A percentile compares a stretch with the other conserved stretches of the same genome.
phyloP scores from a whole-genome alignment of 2,329 filamentous ascomycete species.

The Metarhizium sp. region DNA sequence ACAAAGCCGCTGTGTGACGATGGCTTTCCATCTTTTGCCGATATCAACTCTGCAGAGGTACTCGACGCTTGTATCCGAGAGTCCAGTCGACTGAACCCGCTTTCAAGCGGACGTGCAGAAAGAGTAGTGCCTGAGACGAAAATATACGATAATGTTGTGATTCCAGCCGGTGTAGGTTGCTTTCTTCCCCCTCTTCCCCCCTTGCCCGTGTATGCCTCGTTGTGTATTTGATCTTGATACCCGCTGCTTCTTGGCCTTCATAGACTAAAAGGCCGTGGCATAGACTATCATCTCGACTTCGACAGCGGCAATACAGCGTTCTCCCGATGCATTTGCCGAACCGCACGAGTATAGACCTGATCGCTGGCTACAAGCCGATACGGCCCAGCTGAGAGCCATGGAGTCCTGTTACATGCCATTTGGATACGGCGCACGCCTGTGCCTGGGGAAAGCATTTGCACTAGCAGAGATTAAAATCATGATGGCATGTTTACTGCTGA shows the following conservation, averaged over 20 bases:
- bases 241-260: too few relatives aligned
- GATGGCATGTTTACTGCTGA: background rate
- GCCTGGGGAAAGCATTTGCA: background rate
- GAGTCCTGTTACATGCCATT: background rate
- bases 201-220: too few relatives aligned
- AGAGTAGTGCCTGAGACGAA: background rate
- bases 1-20: background rate
- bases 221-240: too few relatives aligned
- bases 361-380: background rate
- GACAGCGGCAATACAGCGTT: background rate
- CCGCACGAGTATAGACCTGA: background rate
- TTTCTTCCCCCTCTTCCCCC: too few relatives aligned
- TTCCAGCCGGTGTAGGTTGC: background rate
- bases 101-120: background rate
- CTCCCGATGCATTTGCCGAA: background rate
- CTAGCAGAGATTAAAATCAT: background rate
- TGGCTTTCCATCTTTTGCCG: background rate
- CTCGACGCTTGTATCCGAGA: background rate
- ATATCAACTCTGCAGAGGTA: background rate
- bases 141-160: background rate
- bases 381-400: background rate
- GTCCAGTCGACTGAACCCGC: background rate
- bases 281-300: background rate
- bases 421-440: background rate
- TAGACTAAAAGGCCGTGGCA: too few relatives aligned